Evolutionary conservation across 768 basidiomycete species (phyloP), one percentile per base, ranked within the genome.

Genomic region (Mycena latifolia): DNA sequence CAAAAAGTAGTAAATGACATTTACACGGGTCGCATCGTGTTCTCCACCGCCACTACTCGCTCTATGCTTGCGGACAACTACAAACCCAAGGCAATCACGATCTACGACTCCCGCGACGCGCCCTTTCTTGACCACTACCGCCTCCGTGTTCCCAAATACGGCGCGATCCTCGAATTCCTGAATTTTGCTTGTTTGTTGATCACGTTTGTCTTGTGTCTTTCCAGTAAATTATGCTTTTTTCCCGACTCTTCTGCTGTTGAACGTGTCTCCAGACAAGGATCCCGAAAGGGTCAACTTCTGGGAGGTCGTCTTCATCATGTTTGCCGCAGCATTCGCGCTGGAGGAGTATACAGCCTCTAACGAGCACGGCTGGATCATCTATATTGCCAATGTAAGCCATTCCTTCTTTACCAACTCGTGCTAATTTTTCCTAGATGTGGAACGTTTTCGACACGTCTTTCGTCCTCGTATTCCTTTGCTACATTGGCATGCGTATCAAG

Each of bases 1-100:
- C 96, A 98, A 76, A 89, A 89, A 58, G 90, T 98, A 28, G 88
- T 98, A 37, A 90, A 91, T 70, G 92, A 95, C 57, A 93, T 99
- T 53, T 93, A 96, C 77, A 81, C 87, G 4, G 97, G 92, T n/a
- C 84, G 87, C 9, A 86, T 94, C 35, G 84, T 92, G 18, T 91
- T 92, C 67, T 87, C 89, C 12, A 78, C 86, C 58, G 76, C 85
- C 7, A 82, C 87, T 9, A 85, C 80, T 52, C 89, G 91, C 27
- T 92, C 95, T 2, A 86, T 99, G 55, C 83, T 99, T 10, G 90
- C 92, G 20, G 97, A 98, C 77, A 93, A 94, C 73, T 98, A 98
- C 80, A 95, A 93, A 78, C 87, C 86, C 33, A 85, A 86, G 45
- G 86, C 87, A 20, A 93, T 92, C 68, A 88, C 90, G 71, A 81